Evolutionary conservation across 78 protist species (phyloP), one percentile per base, ranked within the genome.

Genomic region (Polysphondylium violaceum): DNA sequence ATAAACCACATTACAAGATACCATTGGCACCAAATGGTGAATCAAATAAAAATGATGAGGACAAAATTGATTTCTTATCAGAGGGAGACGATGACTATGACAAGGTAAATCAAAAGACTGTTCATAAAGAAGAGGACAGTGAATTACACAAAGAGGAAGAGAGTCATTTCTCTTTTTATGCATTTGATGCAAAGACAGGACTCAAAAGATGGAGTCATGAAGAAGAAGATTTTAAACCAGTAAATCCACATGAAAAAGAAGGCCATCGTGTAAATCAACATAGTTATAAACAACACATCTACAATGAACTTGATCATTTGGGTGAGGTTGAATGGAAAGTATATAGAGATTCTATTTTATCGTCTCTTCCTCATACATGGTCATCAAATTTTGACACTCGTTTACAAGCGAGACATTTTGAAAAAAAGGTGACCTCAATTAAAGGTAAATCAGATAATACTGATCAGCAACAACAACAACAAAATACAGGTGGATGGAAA

Each of bases 311-410:
- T 12, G 90, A 81, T 23, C 94, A 88, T 50, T 35, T 75, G 16
- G 94, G 94, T 14, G 94, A 88, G 68, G 94, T 88, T 27, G 55
- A 65, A 40, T 88, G 94, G 94, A 88, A 53, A 61, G 5, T 11
- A 2, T 88, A 69, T 27, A 68, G 60, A 44, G 73, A 76, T 16
- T 69, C 76, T 36, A 41, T 88, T 59, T 21, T 88, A 2, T 43
- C 51, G 4, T 27, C 71, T 31, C 29, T 73, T 8, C 94, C 94
- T 31, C 94, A 88, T 38, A 35, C 51, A 23, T 88, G 94, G 94
- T 69, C 79, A 14, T 36, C 55, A 19, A 69, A 58, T 47, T 81
- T 41, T 29, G 90, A 81, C 16, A 81, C 90, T 9, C 17, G 27
- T 43, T 61, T 81, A n/a, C 60, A 81, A 23, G 41, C 61, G 23